These are phyloP conservation scores for Vigna mungo DNA, from an alignment of 306 rosid genomes.

Conservation along the genomic window DNA sequence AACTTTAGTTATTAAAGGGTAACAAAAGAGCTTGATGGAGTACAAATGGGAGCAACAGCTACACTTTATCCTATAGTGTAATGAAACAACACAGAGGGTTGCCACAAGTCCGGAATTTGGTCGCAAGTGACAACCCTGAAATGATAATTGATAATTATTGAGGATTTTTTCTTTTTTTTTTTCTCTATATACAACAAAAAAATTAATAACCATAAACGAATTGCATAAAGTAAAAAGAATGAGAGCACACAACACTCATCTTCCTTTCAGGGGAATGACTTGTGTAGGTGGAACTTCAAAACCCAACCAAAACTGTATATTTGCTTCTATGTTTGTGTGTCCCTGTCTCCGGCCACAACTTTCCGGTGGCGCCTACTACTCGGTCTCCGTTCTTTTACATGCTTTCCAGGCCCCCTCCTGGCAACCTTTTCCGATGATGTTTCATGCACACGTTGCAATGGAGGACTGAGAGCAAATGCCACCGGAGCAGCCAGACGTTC, in stretches of 20 bases:
- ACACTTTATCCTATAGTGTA: constrained; percentile 38
- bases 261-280: constrained; percentile 52
- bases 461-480: constrained; percentile 44
- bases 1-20: not conserved
- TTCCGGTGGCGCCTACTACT: constrained; percentile 78
- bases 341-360: constrained; percentile 63
- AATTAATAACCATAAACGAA: constrained; percentile 46
- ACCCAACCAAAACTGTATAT: constrained; percentile 57
- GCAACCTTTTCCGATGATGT: constrained; percentile 33
- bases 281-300: constrained; percentile 35
- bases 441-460: constrained; percentile 40
- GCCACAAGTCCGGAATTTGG: constrained; percentile 45
- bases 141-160: constrained; percentile 50
- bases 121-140: constrained; percentile 50
- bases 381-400: constrained; percentile 63
- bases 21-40: not conserved
- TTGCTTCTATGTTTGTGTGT: constrained; percentile 32
- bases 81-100: constrained; percentile 47
- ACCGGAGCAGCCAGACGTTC: constrained; percentile 53
- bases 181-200: constrained; percentile 69
- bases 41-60: constrained; percentile 39
- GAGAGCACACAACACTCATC: constrained; percentile 44
- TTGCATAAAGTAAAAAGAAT: constrained; percentile 50
- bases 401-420: constrained; percentile 56
- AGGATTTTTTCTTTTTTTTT: constrained; percentile 27